Base-by-base conservation (phyloP, 148 eudicot species). In the Polygonum maritimum region DNA sequence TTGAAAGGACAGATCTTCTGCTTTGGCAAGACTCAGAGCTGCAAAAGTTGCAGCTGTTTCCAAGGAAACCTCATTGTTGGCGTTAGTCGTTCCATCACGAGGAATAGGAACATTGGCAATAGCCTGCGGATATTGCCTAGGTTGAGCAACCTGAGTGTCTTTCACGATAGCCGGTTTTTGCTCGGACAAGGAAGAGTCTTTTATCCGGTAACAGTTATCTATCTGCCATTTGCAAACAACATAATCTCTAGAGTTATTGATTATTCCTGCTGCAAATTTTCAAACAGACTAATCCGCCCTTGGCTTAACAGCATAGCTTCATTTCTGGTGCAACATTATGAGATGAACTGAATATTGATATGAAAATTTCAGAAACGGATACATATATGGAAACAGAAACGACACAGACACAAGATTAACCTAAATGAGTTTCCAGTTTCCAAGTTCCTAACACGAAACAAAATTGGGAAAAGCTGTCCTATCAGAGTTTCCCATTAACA, bases 11-110 rank as follows among this genome's bases (percentile, higher is more conserved):
- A 82, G 85, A 57, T 87, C 83, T 79, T 94, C 97, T 39, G 95
- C 98, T 79, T 89, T 97, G 14, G 89, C 97, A 74, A 94, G 79
- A 76, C 81, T 86, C 77, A 77, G 87, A 33, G 95, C 93, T 44
- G 97, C 95, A 45, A 77, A 72, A 49, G 76, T 83, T 48, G 90
- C 88, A 4, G 90, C 93, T 40, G 84, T 89, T 81, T 91, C 86
- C 19, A 87, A 54, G 69, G 47, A 44, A 44, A 44, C 9, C 9
- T 6, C 47, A 6, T 44, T 44, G 11, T 44, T 44, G 11, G 10
- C 47, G 6, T 44, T 44, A 44, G 7, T 44, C 47, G 9, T 7
- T 44, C 7, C 47, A 44, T 44, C 47, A 8, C 9, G 47, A 44
- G 47, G 47, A 44, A 7, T 8, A 44, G 63, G 63, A 57, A 19